Conservation (phyloP, 805 yeast genomes). For the Lipomyces chichibuensis region DNA sequence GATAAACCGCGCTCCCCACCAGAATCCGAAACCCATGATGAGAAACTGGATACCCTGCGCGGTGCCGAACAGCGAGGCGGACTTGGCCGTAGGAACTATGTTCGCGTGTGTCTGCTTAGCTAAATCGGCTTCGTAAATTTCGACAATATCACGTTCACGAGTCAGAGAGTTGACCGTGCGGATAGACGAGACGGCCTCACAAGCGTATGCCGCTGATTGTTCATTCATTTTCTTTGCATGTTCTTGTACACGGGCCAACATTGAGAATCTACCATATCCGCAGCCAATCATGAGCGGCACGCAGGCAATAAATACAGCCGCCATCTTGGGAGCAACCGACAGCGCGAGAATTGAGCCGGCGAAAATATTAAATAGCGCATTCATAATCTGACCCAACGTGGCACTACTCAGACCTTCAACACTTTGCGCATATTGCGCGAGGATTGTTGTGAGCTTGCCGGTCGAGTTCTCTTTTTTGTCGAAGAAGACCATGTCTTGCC, state of each 20-base stretch:
- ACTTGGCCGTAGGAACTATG: constrained; percentile 15
- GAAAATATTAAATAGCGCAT: constrained; percentile 45
- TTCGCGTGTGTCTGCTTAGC: constrained; percentile 10
- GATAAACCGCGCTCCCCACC: constrained; percentile 49
- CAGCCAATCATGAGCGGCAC: constrained; percentile 46
- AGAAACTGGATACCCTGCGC: constrained; percentile 40
- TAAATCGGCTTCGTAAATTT: constrained; percentile 37
- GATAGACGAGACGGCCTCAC: constrained; percentile 48
- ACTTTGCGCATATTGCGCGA: constrained; percentile 44
- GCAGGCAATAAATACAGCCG: constrained; percentile 48
- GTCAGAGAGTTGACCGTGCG: constrained; percentile 50
- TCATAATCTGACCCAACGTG: constrained; percentile 47
- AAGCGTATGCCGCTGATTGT: constrained; percentile 47
- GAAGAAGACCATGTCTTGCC: constrained; percentile 47
- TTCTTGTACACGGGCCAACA: constrained; percentile 44
- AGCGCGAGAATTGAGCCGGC: constrained; percentile 47
- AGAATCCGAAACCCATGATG: constrained; percentile 49
- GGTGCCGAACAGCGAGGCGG: constrained; percentile 24
- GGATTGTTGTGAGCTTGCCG: constrained; percentile 46
- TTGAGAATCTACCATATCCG: constrained; percentile 47
- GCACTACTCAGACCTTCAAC: constrained; percentile 45
- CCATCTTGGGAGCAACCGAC: constrained; percentile 47
- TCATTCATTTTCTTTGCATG: constrained; percentile 46
- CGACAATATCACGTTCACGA: constrained; percentile 47
- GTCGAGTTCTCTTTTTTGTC: constrained; percentile 47